A percentile compares a stretch with the other conserved stretches of the same genome.
Conservation (phyloP, 2,329 filamentous ascomycete genomes). For the Penicillium glabrum region DNA sequence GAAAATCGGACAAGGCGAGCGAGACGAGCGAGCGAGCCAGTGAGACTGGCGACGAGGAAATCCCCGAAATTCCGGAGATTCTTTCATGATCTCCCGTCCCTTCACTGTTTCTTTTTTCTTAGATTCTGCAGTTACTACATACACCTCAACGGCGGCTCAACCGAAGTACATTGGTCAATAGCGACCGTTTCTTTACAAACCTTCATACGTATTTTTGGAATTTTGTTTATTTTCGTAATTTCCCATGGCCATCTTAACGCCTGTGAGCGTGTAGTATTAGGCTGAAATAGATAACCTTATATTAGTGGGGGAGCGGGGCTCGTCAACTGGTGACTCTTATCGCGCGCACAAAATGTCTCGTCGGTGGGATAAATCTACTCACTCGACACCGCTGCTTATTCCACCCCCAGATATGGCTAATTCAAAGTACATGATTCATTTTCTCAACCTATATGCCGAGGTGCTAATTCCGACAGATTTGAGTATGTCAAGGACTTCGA, state of each 20-base stretch:
- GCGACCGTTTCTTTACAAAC: constrained; percentile 1
- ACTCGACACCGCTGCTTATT: constrained; percentile 3
- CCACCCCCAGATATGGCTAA: constrained; percentile 34
- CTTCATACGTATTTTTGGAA: neutral
- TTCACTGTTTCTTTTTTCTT: constrained; percentile 13
- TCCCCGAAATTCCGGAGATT: constrained; percentile 31
- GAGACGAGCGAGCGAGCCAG: constrained; percentile 46
- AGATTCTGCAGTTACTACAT: constrained; percentile 12
- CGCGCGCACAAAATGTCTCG: constrained; percentile 21
- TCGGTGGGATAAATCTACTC: constrained; percentile 5
- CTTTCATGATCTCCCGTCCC: neutral
- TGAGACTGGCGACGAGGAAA: constrained; percentile 45
- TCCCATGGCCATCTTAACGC: neutral
- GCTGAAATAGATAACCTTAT: neutral
- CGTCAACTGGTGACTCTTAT: constrained; percentile 8
- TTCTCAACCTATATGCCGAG: neutral
- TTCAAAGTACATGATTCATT: constrained; percentile 32
- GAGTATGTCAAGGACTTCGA: constrained; percentile 94
- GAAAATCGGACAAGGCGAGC: constrained; percentile 43
- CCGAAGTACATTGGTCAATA: constrained; percentile 2
- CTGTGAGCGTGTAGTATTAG: no score
- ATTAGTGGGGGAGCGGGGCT: constrained; percentile 4
- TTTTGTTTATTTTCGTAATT: neutral
- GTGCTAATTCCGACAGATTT: constrained; percentile 59
- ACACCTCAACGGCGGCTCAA: constrained; percentile 3